phyloP scores from a whole-genome alignment of 495 filamentous ascomycete genomes.

The Aspergillus baeticus region DNA sequence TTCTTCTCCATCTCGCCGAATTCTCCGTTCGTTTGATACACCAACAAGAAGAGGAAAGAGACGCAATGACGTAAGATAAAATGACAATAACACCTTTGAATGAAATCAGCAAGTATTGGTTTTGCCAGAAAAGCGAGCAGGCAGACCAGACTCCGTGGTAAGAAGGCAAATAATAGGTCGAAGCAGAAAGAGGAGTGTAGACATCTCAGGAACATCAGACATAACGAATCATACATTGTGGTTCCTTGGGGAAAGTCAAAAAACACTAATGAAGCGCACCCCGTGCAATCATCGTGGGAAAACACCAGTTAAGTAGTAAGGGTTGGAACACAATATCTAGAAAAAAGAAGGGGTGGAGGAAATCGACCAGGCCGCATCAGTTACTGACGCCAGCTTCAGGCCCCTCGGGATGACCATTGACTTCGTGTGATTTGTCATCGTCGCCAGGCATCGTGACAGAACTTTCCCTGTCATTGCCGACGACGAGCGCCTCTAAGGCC shows the following conservation, averaged over 20 bases:
- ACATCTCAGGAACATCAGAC: slow-evolving; percentile 18
- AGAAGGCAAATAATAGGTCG: background rate
- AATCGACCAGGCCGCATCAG: slow-evolving; percentile 12
- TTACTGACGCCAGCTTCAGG: slow-evolving; percentile 11
- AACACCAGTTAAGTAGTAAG: background rate
- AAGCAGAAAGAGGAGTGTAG: background rate
- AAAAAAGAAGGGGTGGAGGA: background rate
- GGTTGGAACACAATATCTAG: background rate
- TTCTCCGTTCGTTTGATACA: slow-evolving; percentile 13
- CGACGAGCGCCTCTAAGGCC: slow-evolving; percentile 45
- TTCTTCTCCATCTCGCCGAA: slow-evolving; percentile 24
- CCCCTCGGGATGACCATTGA: slow-evolving; percentile 17
- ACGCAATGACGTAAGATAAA: background rate
- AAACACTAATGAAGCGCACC: slow-evolving; percentile 4
- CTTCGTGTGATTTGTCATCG: slow-evolving; percentile 12
- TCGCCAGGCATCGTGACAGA: slow-evolving; percentile 20
- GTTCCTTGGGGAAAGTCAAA: background rate
- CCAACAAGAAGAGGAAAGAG: slow-evolving; percentile 6
- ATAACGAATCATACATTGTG: slow-evolving; percentile 22
- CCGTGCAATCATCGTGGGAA: slow-evolving; percentile 6
- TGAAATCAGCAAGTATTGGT: too few species aligned
- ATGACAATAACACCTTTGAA: background rate
- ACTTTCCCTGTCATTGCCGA: slow-evolving; percentile 34
- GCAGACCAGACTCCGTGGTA: background rate
- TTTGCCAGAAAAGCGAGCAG: too few species aligned